Conservation (phyloP, 2,329 filamentous ascomycete genomes). For the Colletotrichum sp. region DNA sequence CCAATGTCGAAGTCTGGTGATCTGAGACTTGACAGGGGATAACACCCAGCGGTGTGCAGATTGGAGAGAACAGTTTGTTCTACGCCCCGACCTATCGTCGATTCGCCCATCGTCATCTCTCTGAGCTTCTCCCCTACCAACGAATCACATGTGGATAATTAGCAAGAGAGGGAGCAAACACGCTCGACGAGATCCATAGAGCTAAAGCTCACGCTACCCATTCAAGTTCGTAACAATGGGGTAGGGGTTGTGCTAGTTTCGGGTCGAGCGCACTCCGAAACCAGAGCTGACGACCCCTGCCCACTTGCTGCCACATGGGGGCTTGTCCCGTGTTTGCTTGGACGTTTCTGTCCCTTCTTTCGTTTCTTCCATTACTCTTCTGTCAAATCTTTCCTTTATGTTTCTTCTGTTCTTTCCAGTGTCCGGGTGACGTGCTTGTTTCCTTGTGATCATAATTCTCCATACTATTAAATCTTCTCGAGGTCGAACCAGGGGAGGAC, state of each 20-base stretch:
- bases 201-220: background rate
- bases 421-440: background rate
- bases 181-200: background rate
- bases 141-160: background rate
- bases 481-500: background rate
- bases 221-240: background rate
- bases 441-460: background rate
- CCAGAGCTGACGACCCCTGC: background rate
- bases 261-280: conserved; percentile 16
- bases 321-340: background rate
- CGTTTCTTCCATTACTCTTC: conserved; percentile 6
- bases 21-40: background rate
- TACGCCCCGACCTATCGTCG: background rate
- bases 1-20: background rate
- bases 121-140: background rate
- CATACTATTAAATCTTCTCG: background rate
- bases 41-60: background rate
- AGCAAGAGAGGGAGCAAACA: background rate
- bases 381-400: background rate
- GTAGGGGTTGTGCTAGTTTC: conserved; percentile 14
- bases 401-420: background rate
- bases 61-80: background rate
- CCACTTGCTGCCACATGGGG: background rate
- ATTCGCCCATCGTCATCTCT: background rate
- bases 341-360: conserved; percentile 9